Evolutionary conservation across 192 early-diverging fungal genomes (phyloP).

Genomic region (Geranomyces variabilis): DNA sequence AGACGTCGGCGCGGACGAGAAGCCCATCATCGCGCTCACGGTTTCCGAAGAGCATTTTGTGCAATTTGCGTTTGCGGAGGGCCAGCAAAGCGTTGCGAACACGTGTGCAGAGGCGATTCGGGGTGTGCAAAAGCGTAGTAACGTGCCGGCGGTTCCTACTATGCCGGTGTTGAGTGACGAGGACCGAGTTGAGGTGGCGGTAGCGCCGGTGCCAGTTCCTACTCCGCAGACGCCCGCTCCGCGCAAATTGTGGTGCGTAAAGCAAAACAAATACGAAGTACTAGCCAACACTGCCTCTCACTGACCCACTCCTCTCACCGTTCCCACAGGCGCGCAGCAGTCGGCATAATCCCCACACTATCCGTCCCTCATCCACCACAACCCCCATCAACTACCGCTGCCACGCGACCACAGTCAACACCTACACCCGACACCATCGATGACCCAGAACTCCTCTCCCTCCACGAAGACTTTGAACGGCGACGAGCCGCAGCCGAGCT

Average conservation of each 20-base stretch:
- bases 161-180: too few species aligned
- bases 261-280: background rate
- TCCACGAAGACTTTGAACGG: background rate
- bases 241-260: background rate
- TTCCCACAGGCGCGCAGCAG: slow-evolving; percentile 4
- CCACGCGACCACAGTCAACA: background rate
- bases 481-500: background rate
- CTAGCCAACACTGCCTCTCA: too few species aligned
- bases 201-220: too few species aligned
- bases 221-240: slow-evolving; percentile 1
- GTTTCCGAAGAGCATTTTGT: slow-evolving; percentile 5
- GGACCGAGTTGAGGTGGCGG: too few species aligned
- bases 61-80: slow-evolving; percentile 5
- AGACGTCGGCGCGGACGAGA: background rate
- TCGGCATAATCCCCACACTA: background rate
- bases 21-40: slow-evolving; percentile 6
- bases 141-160: too few species aligned
- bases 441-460: background rate
- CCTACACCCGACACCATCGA: background rate
- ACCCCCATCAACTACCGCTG: background rate
- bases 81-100: background rate
- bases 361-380: background rate
- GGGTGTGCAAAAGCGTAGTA: background rate
- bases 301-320: background rate
- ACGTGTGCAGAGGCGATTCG: background rate